These are phyloP conservation scores for Fusarium mundagurra DNA, from an alignment of 2,329 filamentous ascomycete genomes.

Conservation along the genomic window DNA sequence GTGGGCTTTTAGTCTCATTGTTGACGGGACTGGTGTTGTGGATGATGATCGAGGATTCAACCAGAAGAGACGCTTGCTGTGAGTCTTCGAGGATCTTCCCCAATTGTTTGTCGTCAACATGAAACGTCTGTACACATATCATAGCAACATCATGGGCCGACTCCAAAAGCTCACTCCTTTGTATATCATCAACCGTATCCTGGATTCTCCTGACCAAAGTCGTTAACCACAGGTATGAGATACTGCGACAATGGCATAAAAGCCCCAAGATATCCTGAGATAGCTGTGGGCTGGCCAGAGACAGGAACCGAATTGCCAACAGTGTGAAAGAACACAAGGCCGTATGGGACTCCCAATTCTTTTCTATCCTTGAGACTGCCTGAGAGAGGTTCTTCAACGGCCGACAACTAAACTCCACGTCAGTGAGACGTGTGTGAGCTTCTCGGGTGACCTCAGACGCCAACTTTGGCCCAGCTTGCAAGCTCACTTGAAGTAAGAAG, in stretches of 20 bases:
- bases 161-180: constrained; percentile 15
- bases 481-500: constrained; percentile 38
- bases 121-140: constrained; percentile 33
- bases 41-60: constrained; percentile 27
- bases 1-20: neutral
- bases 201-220: constrained; percentile 8
- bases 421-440: constrained; percentile 9
- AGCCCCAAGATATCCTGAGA: neutral
- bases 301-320: constrained; percentile 28
- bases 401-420: constrained; percentile 8
- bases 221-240: constrained; percentile 25
- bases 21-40: constrained; percentile 5
- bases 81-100: neutral
- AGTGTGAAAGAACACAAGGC: constrained; percentile 30
- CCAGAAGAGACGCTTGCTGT: constrained; percentile 20
- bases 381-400: neutral
- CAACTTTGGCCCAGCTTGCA: constrained; percentile 31
- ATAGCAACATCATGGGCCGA: constrained; percentile 17
- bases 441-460: neutral
- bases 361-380: constrained; percentile 18
- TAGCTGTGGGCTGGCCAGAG: neutral
- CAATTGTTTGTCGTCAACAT: constrained; percentile 17
- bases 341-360: constrained; percentile 39
- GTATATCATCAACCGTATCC: neutral
- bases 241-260: constrained; percentile 5